phyloP scores from a whole-genome alignment of 371 early-diverging fungal species.

The Mortierella sp. region DNA sequence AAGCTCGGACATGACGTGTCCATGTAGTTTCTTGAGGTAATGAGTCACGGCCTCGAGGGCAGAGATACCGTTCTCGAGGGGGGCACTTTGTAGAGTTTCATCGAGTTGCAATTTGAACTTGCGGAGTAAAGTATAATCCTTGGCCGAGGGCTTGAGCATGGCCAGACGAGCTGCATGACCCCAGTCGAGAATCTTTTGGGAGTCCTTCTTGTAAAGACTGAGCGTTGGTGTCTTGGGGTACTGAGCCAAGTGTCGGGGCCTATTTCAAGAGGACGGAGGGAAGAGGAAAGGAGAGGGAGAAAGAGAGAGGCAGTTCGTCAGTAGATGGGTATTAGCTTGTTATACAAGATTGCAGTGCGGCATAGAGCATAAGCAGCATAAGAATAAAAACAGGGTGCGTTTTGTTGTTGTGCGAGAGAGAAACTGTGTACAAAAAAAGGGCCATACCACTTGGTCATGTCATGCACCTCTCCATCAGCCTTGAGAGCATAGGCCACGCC shows the following conservation, averaged over 20 bases:
- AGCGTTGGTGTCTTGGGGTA: constrained; percentile 67
- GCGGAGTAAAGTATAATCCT: constrained; percentile 56
- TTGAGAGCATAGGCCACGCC: constrained; percentile 66
- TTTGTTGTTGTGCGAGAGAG: background rate
- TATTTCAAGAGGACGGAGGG: background rate
- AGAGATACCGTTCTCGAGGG: constrained; percentile 59
- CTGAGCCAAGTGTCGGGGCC: constrained; percentile 47
- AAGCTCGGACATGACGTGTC: constrained; percentile 57
- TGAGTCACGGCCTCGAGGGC: constrained; percentile 61
- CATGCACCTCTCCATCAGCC: constrained; percentile 55
- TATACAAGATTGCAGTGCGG: too few species aligned
- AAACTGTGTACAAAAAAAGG: background rate
- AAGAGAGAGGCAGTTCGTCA: background rate
- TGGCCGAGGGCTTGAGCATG: constrained; percentile 60
- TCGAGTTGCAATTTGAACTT: constrained; percentile 69
- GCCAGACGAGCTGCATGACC: constrained; percentile 67
- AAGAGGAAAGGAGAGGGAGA: background rate
- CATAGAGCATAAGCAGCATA: background rate
- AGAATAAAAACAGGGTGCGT: too few species aligned
- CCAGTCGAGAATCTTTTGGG: constrained; percentile 59
- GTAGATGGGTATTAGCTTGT: too few species aligned
- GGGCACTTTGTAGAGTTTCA: constrained; percentile 57
- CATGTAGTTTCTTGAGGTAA: constrained; percentile 60
- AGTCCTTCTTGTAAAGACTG: constrained; percentile 58
- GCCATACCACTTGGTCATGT: constrained; percentile 53